Evolutionary conservation across 345 rosid species (phyloP), one percentile per base, ranked within the genome.

Genomic region (Eucalyptus curtisii): DNA sequence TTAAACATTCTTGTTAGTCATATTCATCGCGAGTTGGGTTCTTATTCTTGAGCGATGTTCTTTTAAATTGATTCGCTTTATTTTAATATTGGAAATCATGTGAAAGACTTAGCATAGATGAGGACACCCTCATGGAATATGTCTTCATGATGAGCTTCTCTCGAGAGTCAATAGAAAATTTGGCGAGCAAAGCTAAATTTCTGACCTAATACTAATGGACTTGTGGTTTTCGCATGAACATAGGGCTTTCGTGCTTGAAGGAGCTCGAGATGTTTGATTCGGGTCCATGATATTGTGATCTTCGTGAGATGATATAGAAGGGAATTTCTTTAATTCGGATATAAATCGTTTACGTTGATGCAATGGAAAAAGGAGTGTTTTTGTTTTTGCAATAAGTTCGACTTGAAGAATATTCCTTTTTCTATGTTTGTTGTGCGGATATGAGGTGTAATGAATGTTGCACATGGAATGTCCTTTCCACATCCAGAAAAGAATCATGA

Each of bases 11-110:
- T 64, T 64, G 4, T 15, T n/a, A 0, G 3, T n/a, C 71, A 64
- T 64, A 0, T 27, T 59, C 31, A 59, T 59, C 4, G 4, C 4
- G 37, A 30, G 33, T 14, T 4, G 71, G 17, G 17, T 3, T 14
- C n/a, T 64, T 16, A 1, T 13, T 64, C 9, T 7, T 0, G 5
- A 14, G 31, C 19, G 3, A 14, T 64, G 16, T 64, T n/a, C 5
- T n/a, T n/a, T 14, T 31, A n/a, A 64, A 64, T 64, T 31, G 8
- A 17, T 14, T 64, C 1, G 6, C 20, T 64, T 14, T 0, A 10
- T n/a, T 64, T n/a, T 14, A 7, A 64, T 64, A 0, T n/a, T 64
- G 17, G 4, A 64, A 64, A 64, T 64, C 8, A 16, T n/a, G 20
- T 3, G 19, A 15, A 13, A 7, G 20, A n/a, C 37, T 64, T 64